Conservation (phyloP, 208 protist species). For the Acanthamoeba lenticulata region DNA sequence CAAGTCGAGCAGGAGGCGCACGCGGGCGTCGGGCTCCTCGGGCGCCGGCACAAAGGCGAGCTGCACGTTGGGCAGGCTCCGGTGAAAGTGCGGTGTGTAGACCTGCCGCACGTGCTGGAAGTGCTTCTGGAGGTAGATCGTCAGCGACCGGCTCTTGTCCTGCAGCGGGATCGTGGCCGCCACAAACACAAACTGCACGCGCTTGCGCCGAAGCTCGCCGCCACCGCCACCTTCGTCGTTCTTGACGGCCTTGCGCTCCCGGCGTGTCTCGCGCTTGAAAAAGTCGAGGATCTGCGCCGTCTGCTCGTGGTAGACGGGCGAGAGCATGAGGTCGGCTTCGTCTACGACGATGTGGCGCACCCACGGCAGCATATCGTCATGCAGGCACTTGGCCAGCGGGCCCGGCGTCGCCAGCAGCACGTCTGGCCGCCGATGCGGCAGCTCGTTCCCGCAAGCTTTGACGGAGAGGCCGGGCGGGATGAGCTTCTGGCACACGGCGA, state of each 20-base stretch:
- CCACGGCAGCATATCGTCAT: background rate
- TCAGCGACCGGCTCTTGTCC: constrained; percentile 12
- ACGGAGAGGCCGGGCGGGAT: background rate
- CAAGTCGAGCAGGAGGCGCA: background rate
- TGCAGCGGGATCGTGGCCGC: background rate
- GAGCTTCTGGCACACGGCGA: background rate
- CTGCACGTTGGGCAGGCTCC: background rate
- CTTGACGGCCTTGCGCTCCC: background rate
- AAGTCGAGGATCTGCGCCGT: background rate
- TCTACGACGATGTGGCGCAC: constrained; percentile 14
- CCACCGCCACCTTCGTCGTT: too few species aligned
- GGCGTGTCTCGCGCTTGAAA: background rate
- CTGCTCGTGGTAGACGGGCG: constrained; percentile 10
- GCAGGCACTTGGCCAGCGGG: background rate
- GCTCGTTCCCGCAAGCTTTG: background rate
- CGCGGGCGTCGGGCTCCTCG: background rate
- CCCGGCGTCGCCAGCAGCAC: background rate
- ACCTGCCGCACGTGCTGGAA: background rate
- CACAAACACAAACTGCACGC: constrained; percentile 15
- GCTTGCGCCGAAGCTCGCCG: background rate
- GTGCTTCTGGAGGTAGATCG: constrained; percentile 11
- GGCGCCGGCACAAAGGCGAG: background rate
- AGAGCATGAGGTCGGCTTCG: constrained; percentile 50
- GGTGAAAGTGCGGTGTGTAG: background rate
- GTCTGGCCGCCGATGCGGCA: background rate